A percentile compares a stretch with the other conserved stretches of the same genome.
These are phyloP conservation scores for Zygotorulaspora florentina DNA, from an alignment of 805 yeast genomes.

Conservation along the genomic window DNA sequence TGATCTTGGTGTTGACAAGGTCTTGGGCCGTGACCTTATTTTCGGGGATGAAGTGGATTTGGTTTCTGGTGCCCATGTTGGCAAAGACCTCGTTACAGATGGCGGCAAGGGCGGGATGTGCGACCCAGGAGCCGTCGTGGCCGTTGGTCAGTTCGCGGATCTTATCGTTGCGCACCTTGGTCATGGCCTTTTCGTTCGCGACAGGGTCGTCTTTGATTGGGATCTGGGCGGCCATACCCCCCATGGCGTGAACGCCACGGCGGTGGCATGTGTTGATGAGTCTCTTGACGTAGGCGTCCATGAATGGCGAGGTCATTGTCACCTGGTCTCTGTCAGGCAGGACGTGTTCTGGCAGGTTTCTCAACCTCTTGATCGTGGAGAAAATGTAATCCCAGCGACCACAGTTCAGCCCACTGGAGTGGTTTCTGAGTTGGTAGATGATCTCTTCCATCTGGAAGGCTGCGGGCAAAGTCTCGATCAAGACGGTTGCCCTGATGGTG, in stretches of 20 bases:
- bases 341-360: conserved; percentile 62
- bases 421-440: conserved; percentile 69
- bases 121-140: conserved; percentile 88
- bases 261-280: conserved; percentile 70
- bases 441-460: conserved; percentile 87
- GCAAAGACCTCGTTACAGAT: conserved; percentile 69
- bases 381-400: conserved; percentile 90
- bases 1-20: conserved; percentile 60
- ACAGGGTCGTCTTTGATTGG: conserved; percentile 70
- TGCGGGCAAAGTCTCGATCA: conserved; percentile 80
- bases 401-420: conserved; percentile 77
- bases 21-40: conserved; percentile 49
- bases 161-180: conserved; percentile 69
- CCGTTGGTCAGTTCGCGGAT: conserved; percentile 73
- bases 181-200: conserved; percentile 63
- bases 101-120: conserved; percentile 77
- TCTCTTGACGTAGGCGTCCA: conserved; percentile 71
- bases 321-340: conserved; percentile 78
- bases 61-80: conserved; percentile 81
- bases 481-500: conserved; percentile 73
- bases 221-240: conserved; percentile 88
- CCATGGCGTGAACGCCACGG: conserved; percentile 81
- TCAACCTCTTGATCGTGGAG: conserved; percentile 69
- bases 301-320: conserved; percentile 76
- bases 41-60: conserved; percentile 50